phyloP scores from a whole-genome alignment of 1,284 basidiomycete species.

The Ustilago vetiveriae region DNA sequence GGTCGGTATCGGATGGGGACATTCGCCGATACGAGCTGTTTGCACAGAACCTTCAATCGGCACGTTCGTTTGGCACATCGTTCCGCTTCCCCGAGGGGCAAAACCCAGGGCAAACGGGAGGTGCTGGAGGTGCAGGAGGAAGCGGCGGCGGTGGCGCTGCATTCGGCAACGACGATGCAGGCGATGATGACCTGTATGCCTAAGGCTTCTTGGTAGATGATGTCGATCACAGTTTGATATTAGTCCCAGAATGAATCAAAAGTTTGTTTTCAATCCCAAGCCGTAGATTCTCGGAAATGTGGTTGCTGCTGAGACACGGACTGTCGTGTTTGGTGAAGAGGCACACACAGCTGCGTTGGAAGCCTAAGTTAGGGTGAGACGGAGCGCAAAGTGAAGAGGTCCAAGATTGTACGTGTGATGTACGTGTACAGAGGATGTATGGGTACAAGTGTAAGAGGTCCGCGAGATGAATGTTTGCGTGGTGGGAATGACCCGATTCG shows the following conservation, averaged over 20 bases:
- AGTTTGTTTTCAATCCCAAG: background rate
- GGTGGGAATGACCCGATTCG: too few relatives aligned
- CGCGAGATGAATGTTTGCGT: too few relatives aligned
- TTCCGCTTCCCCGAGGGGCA: slow-evolving; percentile 94
- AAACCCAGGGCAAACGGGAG: slow-evolving; percentile 20
- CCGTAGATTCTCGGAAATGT: background rate
- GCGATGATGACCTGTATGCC: slow-evolving; percentile 75
- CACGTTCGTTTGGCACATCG: slow-evolving; percentile 75
- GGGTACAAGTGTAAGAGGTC: too few relatives aligned
- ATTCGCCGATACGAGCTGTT: slow-evolving; percentile 80
- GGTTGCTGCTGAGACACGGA: too few relatives aligned
- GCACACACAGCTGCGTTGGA: too few relatives aligned
- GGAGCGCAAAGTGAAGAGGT: too few relatives aligned
- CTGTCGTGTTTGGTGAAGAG: too few relatives aligned
- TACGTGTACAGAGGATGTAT: too few relatives aligned
- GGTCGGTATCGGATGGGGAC: slow-evolving; percentile 74
- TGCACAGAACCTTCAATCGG: slow-evolving; percentile 64
- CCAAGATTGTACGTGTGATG: too few relatives aligned
- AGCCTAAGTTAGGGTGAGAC: too few relatives aligned
- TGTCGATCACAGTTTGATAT: background rate
- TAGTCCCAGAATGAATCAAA: slow-evolving; percentile 4
- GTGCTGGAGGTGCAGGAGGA: slow-evolving; percentile 61
- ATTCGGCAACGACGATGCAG: slow-evolving; percentile 79
- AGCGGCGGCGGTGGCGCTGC: slow-evolving; percentile 79
- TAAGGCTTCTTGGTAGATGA: slow-evolving; percentile 9